Base-by-base conservation (phyloP, 2,329 filamentous ascomycete species). In the Tolypocladium guangdongense region DNA sequence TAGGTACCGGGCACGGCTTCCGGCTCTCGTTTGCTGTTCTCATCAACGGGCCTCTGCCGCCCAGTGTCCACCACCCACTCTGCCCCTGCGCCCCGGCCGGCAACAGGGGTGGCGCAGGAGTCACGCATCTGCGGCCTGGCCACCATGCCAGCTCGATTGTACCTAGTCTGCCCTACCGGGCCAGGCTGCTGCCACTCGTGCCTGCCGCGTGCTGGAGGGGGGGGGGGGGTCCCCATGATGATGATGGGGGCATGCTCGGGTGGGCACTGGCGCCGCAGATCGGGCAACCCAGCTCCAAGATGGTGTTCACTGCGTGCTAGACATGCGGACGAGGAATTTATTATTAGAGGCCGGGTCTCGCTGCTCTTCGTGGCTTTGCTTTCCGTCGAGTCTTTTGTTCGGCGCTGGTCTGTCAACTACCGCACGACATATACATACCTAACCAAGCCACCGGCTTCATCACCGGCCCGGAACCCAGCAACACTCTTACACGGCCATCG, bases 291-390 rank as follows among this genome's bases (percentile, higher is more conserved):
- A 47, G 50, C 33, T 18, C 50, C 50, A 33, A 39, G 33, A 22
- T 14, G 41, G 16, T 38, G 35, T 27, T 11, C n/a, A n/a, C n/a
- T 22, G 48, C 11, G 48, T 38, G 14, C 43, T 14, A 32, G 43
- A 46, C 43, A 46, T 27, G 35, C 50, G 45, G 49, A 51, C 20
- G 18, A 30, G 33, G 36, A 36, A 36, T 39, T 55, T 53, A 53
- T 52, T 54, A 56, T 56, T 56, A 55, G 52, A 56, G 37, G 22
- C 30, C 22, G 32, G 41, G 11, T 47, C 38, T 51, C 48, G 47
- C 48, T 38, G 36, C 22, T 45, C 36, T 16, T 20, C 37, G 24
- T 38, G 18, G 27, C 20, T 37, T 24, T 35, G 32, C 30, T 27
- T 49, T 18, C 7, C 27, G 3, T 27, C 6, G 3, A 3, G 27